Evolutionary conservation across 2,329 filamentous ascomycete species (phyloP).

Genomic region (Diaporthe vaccinii): DNA sequence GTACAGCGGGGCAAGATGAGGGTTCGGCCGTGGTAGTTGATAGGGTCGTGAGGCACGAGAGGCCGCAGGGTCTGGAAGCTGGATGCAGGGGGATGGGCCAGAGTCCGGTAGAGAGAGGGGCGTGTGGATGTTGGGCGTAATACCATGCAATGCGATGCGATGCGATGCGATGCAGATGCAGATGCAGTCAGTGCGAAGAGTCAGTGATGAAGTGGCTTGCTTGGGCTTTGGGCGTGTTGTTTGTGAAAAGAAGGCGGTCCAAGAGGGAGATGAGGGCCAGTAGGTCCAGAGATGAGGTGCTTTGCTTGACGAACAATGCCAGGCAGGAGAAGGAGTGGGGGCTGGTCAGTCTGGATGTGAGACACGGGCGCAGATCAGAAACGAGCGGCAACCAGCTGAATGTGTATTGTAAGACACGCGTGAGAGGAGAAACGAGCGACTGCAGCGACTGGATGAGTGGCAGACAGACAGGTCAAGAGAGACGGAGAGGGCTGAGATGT

Average conservation of each 20-base stretch:
- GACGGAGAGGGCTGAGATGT: constrained; percentile 18
- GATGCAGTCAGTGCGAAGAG: constrained; percentile 28
- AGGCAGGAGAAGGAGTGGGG: neutral
- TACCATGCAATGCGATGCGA: constrained; percentile 1
- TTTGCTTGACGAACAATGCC: constrained; percentile 13
- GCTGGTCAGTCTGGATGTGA: constrained; percentile 23
- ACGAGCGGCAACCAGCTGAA: constrained; percentile 24
- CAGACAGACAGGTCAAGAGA: neutral
- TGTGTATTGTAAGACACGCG: constrained; percentile 24
- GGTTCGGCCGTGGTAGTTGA: constrained; percentile 25
- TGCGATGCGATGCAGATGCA: constrained; percentile 20
- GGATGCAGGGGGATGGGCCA: constrained; percentile 36
- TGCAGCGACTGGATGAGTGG: constrained; percentile 18
- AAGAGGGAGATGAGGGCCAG: constrained; percentile 4
- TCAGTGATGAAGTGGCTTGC: constrained; percentile 16
- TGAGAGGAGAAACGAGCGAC: constrained; percentile 6
- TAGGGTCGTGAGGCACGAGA: constrained; percentile 34
- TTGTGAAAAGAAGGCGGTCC: constrained; percentile 1
- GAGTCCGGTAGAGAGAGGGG: constrained; percentile 35
- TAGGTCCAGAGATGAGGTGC: constrained; percentile 11
- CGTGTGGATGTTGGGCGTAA: constrained; percentile 34
- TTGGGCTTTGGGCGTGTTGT: constrained; percentile 15
- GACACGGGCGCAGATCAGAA: constrained; percentile 34
- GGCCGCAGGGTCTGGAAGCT: constrained; percentile 28
- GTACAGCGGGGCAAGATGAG: constrained; percentile 33